phyloP scores from a whole-genome alignment of 1,284 basidiomycete genomes.

The Papiliotrema nemorosa region DNA sequence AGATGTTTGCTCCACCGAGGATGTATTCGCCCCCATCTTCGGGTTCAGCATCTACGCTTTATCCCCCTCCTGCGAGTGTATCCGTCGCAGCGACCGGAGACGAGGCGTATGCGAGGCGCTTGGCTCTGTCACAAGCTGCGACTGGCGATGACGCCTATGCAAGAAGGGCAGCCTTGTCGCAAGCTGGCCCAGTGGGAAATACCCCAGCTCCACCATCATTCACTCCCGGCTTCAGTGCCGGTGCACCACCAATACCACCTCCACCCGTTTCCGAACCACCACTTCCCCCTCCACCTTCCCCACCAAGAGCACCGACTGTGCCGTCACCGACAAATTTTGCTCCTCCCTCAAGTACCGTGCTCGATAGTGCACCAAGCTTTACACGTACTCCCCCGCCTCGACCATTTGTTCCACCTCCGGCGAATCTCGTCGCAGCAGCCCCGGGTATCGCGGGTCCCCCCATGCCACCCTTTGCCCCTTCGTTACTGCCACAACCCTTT shows the following conservation, averaged over 20 bases:
- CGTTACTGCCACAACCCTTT: conserved; percentile 3
- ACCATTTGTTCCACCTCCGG: conserved; percentile 5
- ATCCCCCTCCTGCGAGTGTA: neutral
- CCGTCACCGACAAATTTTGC: neutral
- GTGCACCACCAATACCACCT: neutral
- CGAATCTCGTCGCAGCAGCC: conserved; percentile 3
- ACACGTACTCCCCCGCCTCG: conserved; percentile 6
- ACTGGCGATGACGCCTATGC: conserved; percentile 45
- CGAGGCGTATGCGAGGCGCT: conserved; percentile 31
- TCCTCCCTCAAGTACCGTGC: conserved; percentile 1
- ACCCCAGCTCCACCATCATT: neutral
- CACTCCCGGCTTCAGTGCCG: neutral
- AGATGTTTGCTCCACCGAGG: conserved; percentile 44
- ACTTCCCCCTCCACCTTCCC: neutral
- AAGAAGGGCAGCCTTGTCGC: conserved; percentile 29
- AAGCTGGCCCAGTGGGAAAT: neutral
- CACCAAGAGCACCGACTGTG: neutral
- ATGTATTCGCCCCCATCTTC: conserved; percentile 27
- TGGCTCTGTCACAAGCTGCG: conserved; percentile 24
- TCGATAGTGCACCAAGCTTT: too few species aligned
- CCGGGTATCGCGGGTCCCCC: neutral
- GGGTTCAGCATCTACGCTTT: neutral
- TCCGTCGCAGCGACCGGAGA: conserved; percentile 11
- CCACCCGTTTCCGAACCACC: neutral
- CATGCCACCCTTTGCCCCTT: neutral